These are phyloP conservation scores for Cytospora schulzeri DNA, from an alignment of 2,329 filamentous ascomycete species.

Conservation along the genomic window DNA sequence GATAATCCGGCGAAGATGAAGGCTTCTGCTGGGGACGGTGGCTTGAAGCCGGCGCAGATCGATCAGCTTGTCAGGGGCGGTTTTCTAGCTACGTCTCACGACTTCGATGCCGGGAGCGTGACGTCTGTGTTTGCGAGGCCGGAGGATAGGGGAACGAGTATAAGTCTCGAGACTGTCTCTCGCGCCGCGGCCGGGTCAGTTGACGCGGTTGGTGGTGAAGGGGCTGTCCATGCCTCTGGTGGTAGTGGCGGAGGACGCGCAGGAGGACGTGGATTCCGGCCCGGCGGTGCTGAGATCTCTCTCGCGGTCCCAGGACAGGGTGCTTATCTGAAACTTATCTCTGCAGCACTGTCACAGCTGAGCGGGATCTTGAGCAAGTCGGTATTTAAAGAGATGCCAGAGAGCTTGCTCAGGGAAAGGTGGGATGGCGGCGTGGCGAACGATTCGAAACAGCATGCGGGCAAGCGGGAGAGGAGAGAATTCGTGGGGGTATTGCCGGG, in stretches of 20 bases:
- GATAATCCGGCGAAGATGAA: conserved; percentile 49
- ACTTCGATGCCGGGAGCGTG: conserved; percentile 39
- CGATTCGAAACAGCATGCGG: conserved; percentile 47
- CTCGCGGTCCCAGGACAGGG: conserved; percentile 70
- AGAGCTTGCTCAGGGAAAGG: conserved; percentile 63
- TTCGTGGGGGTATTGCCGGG: conserved; percentile 60
- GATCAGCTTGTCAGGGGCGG: conserved; percentile 65
- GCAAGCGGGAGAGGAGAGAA: conserved; percentile 56
- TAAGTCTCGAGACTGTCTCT: conserved; percentile 64
- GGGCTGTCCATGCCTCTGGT: conserved; percentile 64
- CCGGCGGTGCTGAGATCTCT: conserved; percentile 49
- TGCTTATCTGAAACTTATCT: conserved; percentile 65
- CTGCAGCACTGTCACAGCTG: conserved; percentile 63
- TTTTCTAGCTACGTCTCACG: conserved; percentile 60
- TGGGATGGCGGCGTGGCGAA: conserved; percentile 68
- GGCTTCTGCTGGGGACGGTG: conserved; percentile 29
- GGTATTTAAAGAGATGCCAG: conserved; percentile 63
- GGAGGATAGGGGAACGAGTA: conserved; percentile 57
- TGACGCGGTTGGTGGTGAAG: conserved; percentile 69
- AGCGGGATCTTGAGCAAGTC: conserved; percentile 60
- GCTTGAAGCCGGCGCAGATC: conserved; percentile 49
- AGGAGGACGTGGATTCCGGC: conserved; percentile 24
- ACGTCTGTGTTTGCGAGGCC: conserved; percentile 48
- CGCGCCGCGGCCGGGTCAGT: conserved; percentile 68
- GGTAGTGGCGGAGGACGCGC: conserved; percentile 46